Conservation (phyloP, 192 early-diverging fungal species). For the Dissophora globulifera region DNA sequence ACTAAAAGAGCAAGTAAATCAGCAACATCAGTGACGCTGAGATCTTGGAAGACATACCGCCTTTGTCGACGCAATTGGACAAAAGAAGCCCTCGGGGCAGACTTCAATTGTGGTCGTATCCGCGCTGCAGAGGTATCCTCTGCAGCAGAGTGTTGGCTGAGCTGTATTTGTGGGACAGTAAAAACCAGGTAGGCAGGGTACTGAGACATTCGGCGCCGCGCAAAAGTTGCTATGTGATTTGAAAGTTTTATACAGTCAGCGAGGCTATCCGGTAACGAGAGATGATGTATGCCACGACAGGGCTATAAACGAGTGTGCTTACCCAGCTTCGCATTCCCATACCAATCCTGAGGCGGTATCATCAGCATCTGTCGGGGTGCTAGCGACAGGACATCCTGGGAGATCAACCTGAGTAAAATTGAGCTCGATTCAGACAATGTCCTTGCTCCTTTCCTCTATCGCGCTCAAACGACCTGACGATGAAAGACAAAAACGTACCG, state of each 20-base stretch:
- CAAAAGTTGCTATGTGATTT: conserved; percentile 27
- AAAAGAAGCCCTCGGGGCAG: conserved; percentile 58
- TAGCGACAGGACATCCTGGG: conserved; percentile 27
- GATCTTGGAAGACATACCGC: conserved; percentile 11
- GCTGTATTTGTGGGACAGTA: conserved; percentile 61
- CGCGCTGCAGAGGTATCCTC: conserved; percentile 63
- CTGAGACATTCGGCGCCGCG: conserved; percentile 25
- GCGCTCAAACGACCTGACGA: too few relatives aligned
- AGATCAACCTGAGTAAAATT: conserved; percentile 12
- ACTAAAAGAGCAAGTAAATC: too few relatives aligned
- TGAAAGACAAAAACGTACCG: conserved; percentile 15
- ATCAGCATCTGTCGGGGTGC: conserved; percentile 4
- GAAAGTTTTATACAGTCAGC: too few relatives aligned
- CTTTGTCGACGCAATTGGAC: conserved; percentile 23
- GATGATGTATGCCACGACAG: too few relatives aligned
- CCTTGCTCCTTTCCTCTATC: too few relatives aligned
- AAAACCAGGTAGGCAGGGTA: conserved; percentile 50
- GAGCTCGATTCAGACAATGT: neutral
- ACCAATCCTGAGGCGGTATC: conserved; percentile 26
- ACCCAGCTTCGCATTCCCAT: conserved; percentile 48
- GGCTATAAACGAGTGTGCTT: too few relatives aligned
- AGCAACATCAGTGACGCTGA: too few relatives aligned
- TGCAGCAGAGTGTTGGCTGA: conserved; percentile 69
- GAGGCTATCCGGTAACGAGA: too few relatives aligned
- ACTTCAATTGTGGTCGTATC: conserved; percentile 51